These are phyloP conservation scores for Ogataea sp. DNA, from an alignment of 805 yeast species.

Conservation along the genomic window DNA sequence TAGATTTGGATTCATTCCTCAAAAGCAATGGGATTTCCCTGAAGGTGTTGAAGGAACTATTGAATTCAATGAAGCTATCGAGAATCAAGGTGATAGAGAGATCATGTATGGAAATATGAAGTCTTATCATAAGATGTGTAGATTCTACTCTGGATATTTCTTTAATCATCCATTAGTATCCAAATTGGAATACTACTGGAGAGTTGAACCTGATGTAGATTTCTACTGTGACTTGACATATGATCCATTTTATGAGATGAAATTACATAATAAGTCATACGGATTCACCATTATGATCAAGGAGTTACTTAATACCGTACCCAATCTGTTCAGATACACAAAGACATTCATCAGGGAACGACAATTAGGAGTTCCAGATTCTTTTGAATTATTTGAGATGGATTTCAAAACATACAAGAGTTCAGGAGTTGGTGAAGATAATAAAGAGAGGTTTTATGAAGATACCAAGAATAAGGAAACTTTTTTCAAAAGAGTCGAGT, in stretches of 20 bases:
- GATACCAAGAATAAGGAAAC: conserved; percentile 17
- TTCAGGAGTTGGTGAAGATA: too few species aligned
- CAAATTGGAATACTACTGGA: conserved; percentile 87
- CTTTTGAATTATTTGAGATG: conserved; percentile 62
- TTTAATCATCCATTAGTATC: conserved; percentile 69
- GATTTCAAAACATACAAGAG: conserved; percentile 29
- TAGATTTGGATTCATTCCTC: conserved; percentile 62
- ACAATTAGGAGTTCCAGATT: conserved; percentile 42
- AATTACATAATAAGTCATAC: conserved; percentile 55
- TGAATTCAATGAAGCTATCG: conserved; percentile 48
- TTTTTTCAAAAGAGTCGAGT: conserved; percentile 18
- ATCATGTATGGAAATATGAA: conserved; percentile 78
- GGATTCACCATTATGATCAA: conserved; percentile 78
- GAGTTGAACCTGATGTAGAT: conserved; percentile 90
- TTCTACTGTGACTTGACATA: conserved; percentile 87
- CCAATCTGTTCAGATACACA: conserved; percentile 71
- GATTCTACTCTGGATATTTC: conserved; percentile 82
- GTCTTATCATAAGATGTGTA: conserved; percentile 90
- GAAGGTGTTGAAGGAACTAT: conserved; percentile 28
- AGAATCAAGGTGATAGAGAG: conserved; percentile 73
- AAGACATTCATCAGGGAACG: conserved; percentile 46
- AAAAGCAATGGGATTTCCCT: conserved; percentile 66
- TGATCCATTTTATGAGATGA: conserved; percentile 87
- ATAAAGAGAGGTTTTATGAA: conserved; percentile 20
- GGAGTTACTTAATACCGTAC: conserved; percentile 77